Conservation (phyloP, 306 rosid species). For the Urtica urens region DNA sequence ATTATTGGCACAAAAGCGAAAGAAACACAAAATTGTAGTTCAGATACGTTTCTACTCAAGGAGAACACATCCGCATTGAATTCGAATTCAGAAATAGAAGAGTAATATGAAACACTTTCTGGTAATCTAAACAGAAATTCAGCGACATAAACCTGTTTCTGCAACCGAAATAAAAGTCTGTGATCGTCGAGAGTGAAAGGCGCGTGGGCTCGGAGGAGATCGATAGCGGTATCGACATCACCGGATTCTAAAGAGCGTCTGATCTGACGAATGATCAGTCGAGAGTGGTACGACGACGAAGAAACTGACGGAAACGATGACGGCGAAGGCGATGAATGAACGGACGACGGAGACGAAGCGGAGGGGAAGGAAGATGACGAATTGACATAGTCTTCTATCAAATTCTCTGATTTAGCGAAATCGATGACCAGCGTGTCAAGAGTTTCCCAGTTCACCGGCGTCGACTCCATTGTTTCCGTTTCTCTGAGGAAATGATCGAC, state of each 20-base stretch:
- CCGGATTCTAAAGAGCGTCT: slow-evolving; percentile 64
- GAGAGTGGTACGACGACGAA: slow-evolving; percentile 73
- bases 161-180: slow-evolving; percentile 81
- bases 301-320: slow-evolving; percentile 32
- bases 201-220: slow-evolving; percentile 65
- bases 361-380: slow-evolving; percentile 22
- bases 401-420: slow-evolving; percentile 87
- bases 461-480: slow-evolving; percentile 47
- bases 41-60: background rate
- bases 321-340: slow-evolving; percentile 47
- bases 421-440: slow-evolving; percentile 74
- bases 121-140: slow-evolving; percentile 1
- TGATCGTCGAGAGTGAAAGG: slow-evolving; percentile 79
- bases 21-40: background rate
- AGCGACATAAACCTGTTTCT: slow-evolving; percentile 60
- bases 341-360: slow-evolving; percentile 39
- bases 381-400: slow-evolving; percentile 46
- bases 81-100: background rate
- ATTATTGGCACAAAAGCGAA: background rate
- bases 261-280: slow-evolving; percentile 73
- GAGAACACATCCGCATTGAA: too few relatives aligned
- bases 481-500: too few relatives aligned
- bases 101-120: background rate
- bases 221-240: slow-evolving; percentile 51
- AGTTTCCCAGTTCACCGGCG: slow-evolving; percentile 88